A percentile compares a stretch with the other conserved stretches of the same genome.
Evolutionary conservation across 2,329 filamentous ascomycete genomes (phyloP).

Genomic region (Xylaria arbuscula): DNA sequence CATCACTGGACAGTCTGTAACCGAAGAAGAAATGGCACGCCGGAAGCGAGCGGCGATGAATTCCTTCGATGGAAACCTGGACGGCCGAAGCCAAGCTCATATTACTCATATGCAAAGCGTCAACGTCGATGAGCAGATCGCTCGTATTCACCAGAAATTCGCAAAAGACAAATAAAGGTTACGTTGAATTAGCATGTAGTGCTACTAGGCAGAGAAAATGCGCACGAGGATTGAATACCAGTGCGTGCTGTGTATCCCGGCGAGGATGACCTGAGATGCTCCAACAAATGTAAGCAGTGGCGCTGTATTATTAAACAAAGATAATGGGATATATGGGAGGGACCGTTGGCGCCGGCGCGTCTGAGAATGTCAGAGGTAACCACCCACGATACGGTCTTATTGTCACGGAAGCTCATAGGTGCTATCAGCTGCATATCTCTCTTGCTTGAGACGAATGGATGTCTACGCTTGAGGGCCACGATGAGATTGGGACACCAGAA

Average conservation of each 20-base stretch:
- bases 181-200: neutral
- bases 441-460: constrained; percentile 13
- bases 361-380: constrained; percentile 44
- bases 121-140: constrained; percentile 88
- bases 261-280: constrained; percentile 1
- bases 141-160: constrained; percentile 69
- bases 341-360: constrained; percentile 12
- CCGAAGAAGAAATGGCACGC: constrained; percentile 78
- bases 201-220: neutral
- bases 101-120: constrained; percentile 72
- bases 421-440: constrained; percentile 35
- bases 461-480: constrained; percentile 13
- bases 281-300: constrained; percentile 6
- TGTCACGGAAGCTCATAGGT: constrained; percentile 44
- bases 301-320: constrained; percentile 17
- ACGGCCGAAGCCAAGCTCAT: constrained; percentile 65
- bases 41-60: constrained; percentile 78
- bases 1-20: constrained; percentile 72
- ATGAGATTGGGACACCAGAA: constrained; percentile 16
- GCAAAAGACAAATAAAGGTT: constrained; percentile 51
- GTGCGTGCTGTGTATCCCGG: neutral
- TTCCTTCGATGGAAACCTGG: constrained; percentile 73
- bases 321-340: neutral
- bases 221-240: neutral
- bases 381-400: constrained; percentile 42